Evolutionary conservation across 371 early-diverging fungal genomes (phyloP), one percentile per base, ranked within the genome.

Genomic region (Mortierella sp.): DNA sequence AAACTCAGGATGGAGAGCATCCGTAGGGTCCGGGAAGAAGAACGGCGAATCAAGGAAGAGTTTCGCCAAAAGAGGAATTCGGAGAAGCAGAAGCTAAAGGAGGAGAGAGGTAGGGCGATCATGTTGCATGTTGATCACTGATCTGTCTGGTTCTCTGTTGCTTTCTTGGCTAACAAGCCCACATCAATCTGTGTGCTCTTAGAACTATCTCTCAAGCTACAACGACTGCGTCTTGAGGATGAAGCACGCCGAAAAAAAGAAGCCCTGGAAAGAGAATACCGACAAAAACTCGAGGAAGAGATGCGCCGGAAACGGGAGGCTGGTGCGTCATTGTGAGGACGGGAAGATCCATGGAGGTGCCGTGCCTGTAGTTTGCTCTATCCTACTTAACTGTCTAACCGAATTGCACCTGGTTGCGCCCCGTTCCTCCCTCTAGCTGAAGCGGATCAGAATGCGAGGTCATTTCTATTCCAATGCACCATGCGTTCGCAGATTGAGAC

Each of bases 301-400:
- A 68, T 76, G 69, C 77, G 77, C 43, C 64, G 65, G 62, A 76
- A 76, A 27, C 77, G 77, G 25, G 77, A 76, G 43, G 77, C 77
- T 51, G 77, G 77, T 76, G 65, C 29, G 60, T 56, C 47, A 14
- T n/a, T 51, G 16, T 34, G 21, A 46, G 45, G 14, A 22, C 41
- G 9, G 44, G 29, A 31, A 21, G 16, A 8, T 45, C 21, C 13
- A 25, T 51, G 43, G 34, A 34, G 4, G 34, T 34, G 4, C 34
- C 7, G 34, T 34, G 4, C 34, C 7, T 10, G 34, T 10, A 34
- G 34, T 34, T 4, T 34, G 34, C n/a, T n/a, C n/a, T n/a, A 34
- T 10, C 34, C 34, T 10, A 34, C 34, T 34, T 10, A 34, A 10
- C 4, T 10, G 34, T 10, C 34, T 34, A 34, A 34, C 10, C 34